Base-by-base conservation (phyloP, 2,329 filamentous ascomycete genomes). In the Diaporthe caulivora region DNA sequence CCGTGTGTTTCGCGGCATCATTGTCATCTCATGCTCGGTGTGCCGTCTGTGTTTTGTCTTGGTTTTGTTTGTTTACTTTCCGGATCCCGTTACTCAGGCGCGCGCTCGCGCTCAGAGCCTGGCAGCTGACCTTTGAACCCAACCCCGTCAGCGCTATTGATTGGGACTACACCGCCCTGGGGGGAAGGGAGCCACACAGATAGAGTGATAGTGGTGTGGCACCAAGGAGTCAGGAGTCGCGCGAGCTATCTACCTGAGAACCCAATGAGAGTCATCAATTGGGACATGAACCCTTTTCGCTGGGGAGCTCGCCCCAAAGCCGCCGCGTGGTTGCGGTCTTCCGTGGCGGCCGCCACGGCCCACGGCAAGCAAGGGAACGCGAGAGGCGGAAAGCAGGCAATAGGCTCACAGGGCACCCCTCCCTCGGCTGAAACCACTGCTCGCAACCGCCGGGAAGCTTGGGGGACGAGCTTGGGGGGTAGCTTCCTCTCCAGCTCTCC, bases 41-140 rank as follows among this genome's bases (percentile, higher is more conserved):
- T 10, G 31, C 51, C 51, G 18, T 42, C 53, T 62, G 44, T 51
- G 37, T 40, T 40, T 40, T 40, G 37, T 40, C n/a, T 60, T 58
- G 21, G 40, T 26, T 60, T 75, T 67, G 64, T 75, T 75, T 75
- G 74, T 75, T 75, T 73, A 73, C 71, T 69, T 69, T 69, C 74
- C 58, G 15, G 31, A 54, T 62, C 44, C 65, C 54, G 42, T 42
- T 21, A n/a, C 29, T 9, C 53, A 42, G 26, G 68, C 58, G 40
- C 58, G 26, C 53, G 37, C 37, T 6, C 37, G 37, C 37, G 37
- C 37, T 2, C 37, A 13, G 62, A 54, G 58, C 53, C 53, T n/a
- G n/a, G n/a, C 34, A 72, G 70, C 64, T 67, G 57, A 70, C 65
- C n/a, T 42, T 10, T 40, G 37, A 40, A 40, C 37, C 7, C n/a